These are phyloP conservation scores for Talaromyces sp. DNA, from an alignment of 2,329 filamentous ascomycete species.

Conservation along the genomic window DNA sequence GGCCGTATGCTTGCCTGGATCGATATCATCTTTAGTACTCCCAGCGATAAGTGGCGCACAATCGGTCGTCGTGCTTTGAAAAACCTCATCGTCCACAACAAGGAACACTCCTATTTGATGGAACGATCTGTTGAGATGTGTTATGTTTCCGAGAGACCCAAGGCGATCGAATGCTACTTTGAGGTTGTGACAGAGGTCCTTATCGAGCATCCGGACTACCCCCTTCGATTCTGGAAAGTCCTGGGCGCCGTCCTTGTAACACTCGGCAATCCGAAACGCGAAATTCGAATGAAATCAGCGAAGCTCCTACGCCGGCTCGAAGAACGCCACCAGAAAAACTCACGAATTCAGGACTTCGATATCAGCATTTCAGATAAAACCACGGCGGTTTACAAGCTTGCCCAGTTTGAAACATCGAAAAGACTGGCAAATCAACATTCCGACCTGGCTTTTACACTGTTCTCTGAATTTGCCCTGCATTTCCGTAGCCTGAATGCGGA, in stretches of 20 bases:
- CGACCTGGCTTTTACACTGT: constrained; percentile 87
- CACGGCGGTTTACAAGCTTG: constrained; percentile 94
- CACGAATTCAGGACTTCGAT: constrained; percentile 94
- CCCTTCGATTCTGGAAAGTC: constrained; percentile 86
- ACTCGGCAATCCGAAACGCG: constrained; percentile 85
- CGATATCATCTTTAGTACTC: constrained; percentile 88
- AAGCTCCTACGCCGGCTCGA: constrained; percentile 79
- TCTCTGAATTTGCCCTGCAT: constrained; percentile 91
- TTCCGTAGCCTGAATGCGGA: constrained; percentile 84
- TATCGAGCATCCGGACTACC: constrained; percentile 78
- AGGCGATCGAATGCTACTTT: constrained; percentile 93
- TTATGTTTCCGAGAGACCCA: constrained; percentile 77
- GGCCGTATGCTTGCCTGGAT: constrained; percentile 94
- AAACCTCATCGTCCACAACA: constrained; percentile 88
- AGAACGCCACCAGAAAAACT: constrained; percentile 78
- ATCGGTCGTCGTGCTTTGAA: constrained; percentile 86
- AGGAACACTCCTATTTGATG: constrained; percentile 79
- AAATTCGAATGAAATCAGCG: constrained; percentile 85
- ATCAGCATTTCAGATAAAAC: constrained; percentile 99
- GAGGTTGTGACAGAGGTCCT: constrained; percentile 87
- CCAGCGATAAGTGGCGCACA: constrained; percentile 86
- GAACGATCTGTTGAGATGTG: constrained; percentile 91
- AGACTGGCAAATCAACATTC: constrained; percentile 84
- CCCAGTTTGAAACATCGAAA: constrained; percentile 95
- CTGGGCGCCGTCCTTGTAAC: constrained; percentile 88